A percentile compares a stretch with the other conserved stretches of the same genome.
Evolutionary conservation across 257 asterid species (phyloP).

Genomic region (Primulina huaijiensis): DNA sequence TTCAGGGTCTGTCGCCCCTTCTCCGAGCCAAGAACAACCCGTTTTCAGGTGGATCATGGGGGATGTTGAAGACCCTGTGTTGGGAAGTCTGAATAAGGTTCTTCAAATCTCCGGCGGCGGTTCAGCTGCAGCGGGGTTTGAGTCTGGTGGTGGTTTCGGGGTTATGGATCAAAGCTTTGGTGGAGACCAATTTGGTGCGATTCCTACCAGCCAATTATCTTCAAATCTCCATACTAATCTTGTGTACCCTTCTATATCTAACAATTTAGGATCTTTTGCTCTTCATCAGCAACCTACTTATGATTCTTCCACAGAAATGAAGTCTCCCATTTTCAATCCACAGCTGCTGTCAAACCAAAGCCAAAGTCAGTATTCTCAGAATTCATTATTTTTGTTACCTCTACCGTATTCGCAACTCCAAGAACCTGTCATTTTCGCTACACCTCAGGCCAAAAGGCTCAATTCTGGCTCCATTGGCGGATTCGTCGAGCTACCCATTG

Average conservation of each 20-base stretch:
- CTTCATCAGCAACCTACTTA: slow-evolving; percentile 28
- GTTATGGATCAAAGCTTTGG: slow-evolving; percentile 48
- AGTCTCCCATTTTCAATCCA: slow-evolving; percentile 35
- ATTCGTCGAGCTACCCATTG: slow-evolving; percentile 35
- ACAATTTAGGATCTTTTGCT: slow-evolving; percentile 31
- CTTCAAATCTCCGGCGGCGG: slow-evolving; percentile 39
- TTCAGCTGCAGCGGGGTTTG: slow-evolving; percentile 31
- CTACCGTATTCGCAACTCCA: slow-evolving; percentile 48
- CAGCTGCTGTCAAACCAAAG: slow-evolving; percentile 45
- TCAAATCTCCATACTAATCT: slow-evolving; percentile 24
- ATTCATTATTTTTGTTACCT: slow-evolving; percentile 46
- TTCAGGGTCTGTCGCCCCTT: slow-evolving; percentile 47
- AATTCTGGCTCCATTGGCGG: slow-evolving; percentile 38
- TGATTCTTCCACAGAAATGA: slow-evolving; percentile 32
- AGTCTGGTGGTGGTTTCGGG: slow-evolving; percentile 39
- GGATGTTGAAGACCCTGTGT: slow-evolving; percentile 80
- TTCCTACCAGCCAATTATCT: slow-evolving; percentile 23
- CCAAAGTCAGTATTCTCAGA: slow-evolving; percentile 41
- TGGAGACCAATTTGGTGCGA: slow-evolving; percentile 36
- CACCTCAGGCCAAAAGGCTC: slow-evolving; percentile 70
- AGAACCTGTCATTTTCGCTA: slow-evolving; percentile 42
- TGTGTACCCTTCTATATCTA: slow-evolving; percentile 30
- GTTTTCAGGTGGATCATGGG: slow-evolving; percentile 65
- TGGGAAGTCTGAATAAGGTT: slow-evolving; percentile 50
- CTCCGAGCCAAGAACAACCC: slow-evolving; percentile 75